Evolutionary conservation across 306 rosid genomes (phyloP), one percentile per base, ranked within the genome.

Genomic region (Casuarina glauca): DNA sequence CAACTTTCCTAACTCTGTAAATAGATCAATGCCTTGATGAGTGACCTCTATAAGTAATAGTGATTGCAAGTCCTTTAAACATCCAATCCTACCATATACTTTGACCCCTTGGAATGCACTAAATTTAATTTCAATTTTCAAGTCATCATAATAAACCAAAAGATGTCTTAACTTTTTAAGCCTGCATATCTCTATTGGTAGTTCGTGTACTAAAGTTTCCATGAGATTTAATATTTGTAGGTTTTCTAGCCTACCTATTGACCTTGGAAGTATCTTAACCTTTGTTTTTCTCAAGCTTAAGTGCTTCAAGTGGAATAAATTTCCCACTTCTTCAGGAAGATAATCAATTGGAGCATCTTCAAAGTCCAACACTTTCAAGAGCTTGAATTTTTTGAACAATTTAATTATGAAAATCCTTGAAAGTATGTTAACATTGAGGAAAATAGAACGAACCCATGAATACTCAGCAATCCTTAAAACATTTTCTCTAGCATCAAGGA

Each of bases 61-160:
- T 7, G 8, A 50, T 15, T 66, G 73, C 15, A 76, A 32, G 19
- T n/a, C 42, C 64, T 4, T 51, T 76, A 76, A 13, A 39, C 54
- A 26, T 17, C 79, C 79, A n/a, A 76, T n/a, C 52, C 64, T 72
- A 10, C 66, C 73, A 20, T 76, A 41, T 49, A 76, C 9, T 6
- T 49, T 6, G 13, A 63, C 72, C 38, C 67, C 80, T 51, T n/a
- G 64, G 9, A 39, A 0, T 12, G 54, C 39, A 32, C 3, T 9
- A 8, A 70, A 16, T 26, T 26, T 26, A 26, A 26, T 26, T 26
- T 26, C 1, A 26, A 26, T 26, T 26, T 26, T 26, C 1, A 48
- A 39, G 10, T 76, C 43, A n/a, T 4, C 1, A 12, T 60, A 52
- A 41, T 76, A 44, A 1, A 68, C 69, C 15, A 58, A 16, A 41